Conservation (phyloP, 768 basidiomycete genomes). For the Phaeotremella fagi region DNA sequence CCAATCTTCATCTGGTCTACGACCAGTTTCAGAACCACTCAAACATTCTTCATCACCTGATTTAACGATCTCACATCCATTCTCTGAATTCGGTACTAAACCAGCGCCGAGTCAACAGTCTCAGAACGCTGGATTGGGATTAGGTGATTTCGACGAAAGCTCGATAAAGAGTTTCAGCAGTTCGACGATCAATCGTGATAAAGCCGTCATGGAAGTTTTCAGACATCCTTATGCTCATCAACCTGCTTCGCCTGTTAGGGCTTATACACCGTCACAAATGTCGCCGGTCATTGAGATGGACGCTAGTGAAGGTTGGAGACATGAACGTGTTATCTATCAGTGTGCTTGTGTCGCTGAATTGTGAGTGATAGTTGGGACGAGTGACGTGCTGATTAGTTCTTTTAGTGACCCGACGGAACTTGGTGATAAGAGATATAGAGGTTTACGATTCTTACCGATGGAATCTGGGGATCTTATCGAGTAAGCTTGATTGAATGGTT, state of each 20-base stretch:
- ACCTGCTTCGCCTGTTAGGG: background rate
- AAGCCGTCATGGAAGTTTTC: background rate
- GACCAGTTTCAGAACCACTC: conserved; percentile 2
- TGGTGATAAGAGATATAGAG: conserved; percentile 37
- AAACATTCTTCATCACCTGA: background rate
- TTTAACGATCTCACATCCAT: background rate
- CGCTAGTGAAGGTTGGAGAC: conserved; percentile 38
- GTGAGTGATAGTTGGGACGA: conserved; percentile 17
- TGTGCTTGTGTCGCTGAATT: conserved; percentile 49
- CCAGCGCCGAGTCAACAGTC: background rate
- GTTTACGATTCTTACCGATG: conserved; percentile 43
- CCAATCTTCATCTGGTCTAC: background rate
- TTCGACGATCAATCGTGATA: conserved; percentile 1
- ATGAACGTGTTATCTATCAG: conserved; percentile 42
- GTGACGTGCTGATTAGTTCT: background rate
- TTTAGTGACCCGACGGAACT: conserved; percentile 21
- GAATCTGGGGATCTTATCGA: conserved; percentile 41
- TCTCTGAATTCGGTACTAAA: background rate
- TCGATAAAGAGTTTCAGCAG: background rate
- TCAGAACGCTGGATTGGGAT: conserved; percentile 1
- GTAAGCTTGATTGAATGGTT: conserved; percentile 22
- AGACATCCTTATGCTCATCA: background rate
- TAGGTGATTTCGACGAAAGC: background rate
- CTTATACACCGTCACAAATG: background rate
- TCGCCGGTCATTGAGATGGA: conserved; percentile 15